Evolutionary conservation across 2,329 filamentous ascomycete genomes (phyloP).

Genomic region (Diplodia sapinea): DNA sequence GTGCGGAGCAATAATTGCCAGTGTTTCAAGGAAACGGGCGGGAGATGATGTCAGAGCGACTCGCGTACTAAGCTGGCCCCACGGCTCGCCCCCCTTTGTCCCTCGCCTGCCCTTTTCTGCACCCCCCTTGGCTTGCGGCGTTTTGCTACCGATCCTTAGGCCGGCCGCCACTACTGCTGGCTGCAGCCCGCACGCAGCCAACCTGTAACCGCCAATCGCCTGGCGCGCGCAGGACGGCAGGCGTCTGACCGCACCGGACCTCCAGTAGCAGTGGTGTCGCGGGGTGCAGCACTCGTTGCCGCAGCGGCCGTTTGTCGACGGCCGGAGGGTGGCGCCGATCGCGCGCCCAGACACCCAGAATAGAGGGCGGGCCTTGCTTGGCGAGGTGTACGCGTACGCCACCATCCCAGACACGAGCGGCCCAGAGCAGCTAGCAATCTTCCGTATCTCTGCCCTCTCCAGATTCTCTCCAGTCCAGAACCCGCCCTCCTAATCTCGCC

Average conservation of each 20-base stretch:
- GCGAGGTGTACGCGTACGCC: slow-evolving; percentile 24
- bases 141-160: slow-evolving; percentile 2
- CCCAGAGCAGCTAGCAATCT: slow-evolving; percentile 20
- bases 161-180: neutral
- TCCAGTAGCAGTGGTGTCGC: slow-evolving; percentile 14
- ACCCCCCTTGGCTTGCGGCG: slow-evolving; percentile 21
- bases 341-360: slow-evolving; percentile 19
- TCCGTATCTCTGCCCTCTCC: slow-evolving; percentile 29
- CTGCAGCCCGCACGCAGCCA: neutral
- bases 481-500: slow-evolving; percentile 17
- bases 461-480: slow-evolving; percentile 24
- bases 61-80: slow-evolving; percentile 2
- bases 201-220: neutral
- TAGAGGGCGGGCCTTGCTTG: slow-evolving; percentile 27
- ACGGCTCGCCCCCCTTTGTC: slow-evolving; percentile 16
- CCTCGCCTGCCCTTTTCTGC: slow-evolving; percentile 15
- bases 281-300: slow-evolving; percentile 18
- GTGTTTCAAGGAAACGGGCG: slow-evolving; percentile 17
- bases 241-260: neutral
- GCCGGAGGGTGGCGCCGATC: slow-evolving; percentile 22
- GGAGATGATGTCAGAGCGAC: slow-evolving; percentile 14
- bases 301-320: slow-evolving; percentile 20
- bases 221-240: slow-evolving; percentile 4
- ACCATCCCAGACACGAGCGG: slow-evolving; percentile 20
- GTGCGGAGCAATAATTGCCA: slow-evolving; percentile 13